A percentile compares a stretch with the other conserved stretches of the same genome.
Conservation (phyloP, 106 monocot species). For the Gastrodia elata region DNA sequence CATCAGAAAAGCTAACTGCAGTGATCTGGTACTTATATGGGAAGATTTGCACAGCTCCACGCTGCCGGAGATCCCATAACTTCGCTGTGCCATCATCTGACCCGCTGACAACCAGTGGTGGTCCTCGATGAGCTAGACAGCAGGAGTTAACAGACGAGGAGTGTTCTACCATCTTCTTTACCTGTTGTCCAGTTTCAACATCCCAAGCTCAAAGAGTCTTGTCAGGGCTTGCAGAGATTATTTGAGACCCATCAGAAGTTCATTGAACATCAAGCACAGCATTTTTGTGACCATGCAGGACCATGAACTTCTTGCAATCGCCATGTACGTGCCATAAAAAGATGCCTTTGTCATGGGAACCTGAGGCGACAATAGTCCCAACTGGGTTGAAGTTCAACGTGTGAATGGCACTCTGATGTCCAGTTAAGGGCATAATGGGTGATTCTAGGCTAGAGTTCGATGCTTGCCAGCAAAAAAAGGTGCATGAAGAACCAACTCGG, state of each 20-base stretch:
- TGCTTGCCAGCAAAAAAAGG: constrained; percentile 2
- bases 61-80: constrained; percentile 81
- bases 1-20: constrained; percentile 79
- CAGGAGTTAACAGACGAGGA: constrained; percentile 79
- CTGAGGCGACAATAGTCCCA: constrained; percentile 78
- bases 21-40: constrained; percentile 88
- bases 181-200: constrained; percentile 76
- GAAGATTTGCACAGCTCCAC: constrained; percentile 78
- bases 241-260: constrained; percentile 68
- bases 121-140: constrained; percentile 62
- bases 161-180: constrained; percentile 95
- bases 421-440: constrained; percentile 88
- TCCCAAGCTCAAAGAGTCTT: constrained; percentile 86
- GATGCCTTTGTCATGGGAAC: constrained; percentile 86
- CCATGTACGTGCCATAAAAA: constrained; percentile 82
- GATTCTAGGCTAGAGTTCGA: constrained; percentile 79
- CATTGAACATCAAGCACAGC: constrained; percentile 83
- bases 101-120: constrained; percentile 79
- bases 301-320: constrained; percentile 91
- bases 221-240: constrained; percentile 88
- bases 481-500: neutral
- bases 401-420: constrained; percentile 83
- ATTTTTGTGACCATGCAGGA: constrained; percentile 81
- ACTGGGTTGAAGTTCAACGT: constrained; percentile 87
- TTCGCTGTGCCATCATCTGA: constrained; percentile 94